These are phyloP conservation scores for Aspergillus carlsbadensis DNA, from an alignment of 495 filamentous ascomycete species.

Conservation along the genomic window DNA sequence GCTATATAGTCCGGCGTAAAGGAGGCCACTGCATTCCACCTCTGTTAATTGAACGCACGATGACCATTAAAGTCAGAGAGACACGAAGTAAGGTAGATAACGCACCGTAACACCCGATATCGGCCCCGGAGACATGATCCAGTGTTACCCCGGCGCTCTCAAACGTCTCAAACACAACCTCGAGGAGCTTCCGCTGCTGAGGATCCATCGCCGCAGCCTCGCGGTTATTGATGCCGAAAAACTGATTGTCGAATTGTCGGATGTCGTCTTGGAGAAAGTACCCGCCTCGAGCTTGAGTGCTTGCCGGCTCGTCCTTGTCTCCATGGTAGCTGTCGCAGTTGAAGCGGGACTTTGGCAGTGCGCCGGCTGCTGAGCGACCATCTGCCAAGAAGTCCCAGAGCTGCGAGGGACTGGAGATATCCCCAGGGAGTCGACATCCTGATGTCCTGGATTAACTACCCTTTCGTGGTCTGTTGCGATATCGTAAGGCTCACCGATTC, in stretches of 20 bases:
- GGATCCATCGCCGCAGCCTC: slow-evolving; percentile 35
- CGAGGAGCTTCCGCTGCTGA: slow-evolving; percentile 49
- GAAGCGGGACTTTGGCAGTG: not conserved
- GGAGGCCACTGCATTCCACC: too few species aligned
- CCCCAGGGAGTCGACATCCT: not conserved
- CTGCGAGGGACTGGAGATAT: not conserved
- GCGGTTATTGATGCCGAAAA: slow-evolving; percentile 12
- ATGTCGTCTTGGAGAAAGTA: not conserved
- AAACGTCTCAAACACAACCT: slow-evolving; percentile 50
- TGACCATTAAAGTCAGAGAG: too few species aligned
- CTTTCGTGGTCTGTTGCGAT: too few species aligned
- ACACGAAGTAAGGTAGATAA: too few species aligned
- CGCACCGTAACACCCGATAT: slow-evolving; percentile 16
- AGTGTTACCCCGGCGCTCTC: slow-evolving; percentile 2
- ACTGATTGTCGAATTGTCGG: slow-evolving; percentile 4
- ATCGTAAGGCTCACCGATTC: too few species aligned
- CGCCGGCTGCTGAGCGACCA: not conserved
- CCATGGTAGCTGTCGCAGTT: not conserved
- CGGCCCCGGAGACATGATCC: slow-evolving; percentile 5
- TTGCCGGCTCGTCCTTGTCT: not conserved
- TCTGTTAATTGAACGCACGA: too few species aligned
- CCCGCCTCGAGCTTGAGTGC: not conserved
- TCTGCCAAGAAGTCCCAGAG: not conserved
- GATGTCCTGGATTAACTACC: too few species aligned
- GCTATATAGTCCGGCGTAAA: slow-evolving; percentile 23